phyloP scores from a whole-genome alignment of 176 grass and related monocot genomes.

The Musa schizocarpa region DNA sequence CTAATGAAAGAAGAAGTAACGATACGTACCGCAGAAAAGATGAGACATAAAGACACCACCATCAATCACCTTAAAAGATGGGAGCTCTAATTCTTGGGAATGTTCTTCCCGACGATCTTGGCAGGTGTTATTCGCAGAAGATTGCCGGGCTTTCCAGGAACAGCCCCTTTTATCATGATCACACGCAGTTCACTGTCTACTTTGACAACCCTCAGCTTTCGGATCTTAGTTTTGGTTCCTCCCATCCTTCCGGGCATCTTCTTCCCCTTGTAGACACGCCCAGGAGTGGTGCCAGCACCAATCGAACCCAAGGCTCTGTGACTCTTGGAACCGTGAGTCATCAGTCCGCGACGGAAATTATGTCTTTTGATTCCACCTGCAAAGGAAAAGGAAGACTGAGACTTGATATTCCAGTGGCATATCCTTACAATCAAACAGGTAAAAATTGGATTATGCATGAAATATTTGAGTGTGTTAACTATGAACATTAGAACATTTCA shows the following conservation, averaged over 20 bases:
- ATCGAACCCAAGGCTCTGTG: constrained; percentile 90
- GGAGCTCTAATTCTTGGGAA: constrained; percentile 52
- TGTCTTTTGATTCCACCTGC: constrained; percentile 95
- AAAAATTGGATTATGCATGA: no score
- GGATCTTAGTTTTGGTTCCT: constrained; percentile 68
- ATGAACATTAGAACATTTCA: no score
- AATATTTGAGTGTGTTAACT: no score
- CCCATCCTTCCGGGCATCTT: constrained; percentile 97
- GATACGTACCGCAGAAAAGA: no score
- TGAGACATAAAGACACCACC: no score
- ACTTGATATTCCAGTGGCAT: background rate
- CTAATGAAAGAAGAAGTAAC: background rate
- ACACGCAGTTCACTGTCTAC: constrained; percentile 68
- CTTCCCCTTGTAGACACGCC: constrained; percentile 79
- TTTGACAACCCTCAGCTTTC: constrained; percentile 80
- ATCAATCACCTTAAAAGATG: no score
- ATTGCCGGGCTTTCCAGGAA: constrained; percentile 84
- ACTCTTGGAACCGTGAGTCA: constrained; percentile 94
- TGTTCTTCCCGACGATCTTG: constrained; percentile 84
- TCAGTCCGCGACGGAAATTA: constrained; percentile 77
- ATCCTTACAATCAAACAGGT: no score
- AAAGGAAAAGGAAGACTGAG: background rate
- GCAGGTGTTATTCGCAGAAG: constrained; percentile 81
- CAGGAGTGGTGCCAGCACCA: constrained; percentile 74
- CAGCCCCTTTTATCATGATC: constrained; percentile 77